Conservation (phyloP, 2,329 filamentous ascomycete genomes). For the Calonectria pteridis region DNA sequence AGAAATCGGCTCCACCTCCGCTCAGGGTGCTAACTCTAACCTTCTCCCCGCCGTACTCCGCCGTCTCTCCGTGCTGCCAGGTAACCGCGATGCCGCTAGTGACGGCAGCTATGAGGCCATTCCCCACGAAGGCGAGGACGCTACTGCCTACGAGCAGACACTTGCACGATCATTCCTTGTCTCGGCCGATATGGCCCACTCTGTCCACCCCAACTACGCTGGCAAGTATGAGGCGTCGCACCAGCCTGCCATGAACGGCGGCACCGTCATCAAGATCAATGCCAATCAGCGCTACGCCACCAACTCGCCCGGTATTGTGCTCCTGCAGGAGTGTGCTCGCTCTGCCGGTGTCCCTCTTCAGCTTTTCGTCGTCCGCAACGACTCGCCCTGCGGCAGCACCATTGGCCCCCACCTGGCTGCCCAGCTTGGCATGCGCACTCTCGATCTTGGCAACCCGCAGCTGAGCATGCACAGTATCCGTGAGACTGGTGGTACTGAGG, state of each 20-base stretch:
- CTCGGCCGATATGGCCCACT: constrained; percentile 98
- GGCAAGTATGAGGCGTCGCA: constrained; percentile 93
- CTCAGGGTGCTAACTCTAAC: constrained; percentile 94
- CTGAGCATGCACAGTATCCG: constrained; percentile 97
- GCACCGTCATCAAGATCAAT: constrained; percentile 97
- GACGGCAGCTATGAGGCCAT: constrained; percentile 70
- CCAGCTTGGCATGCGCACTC: constrained; percentile 85
- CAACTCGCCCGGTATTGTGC: constrained; percentile 93
- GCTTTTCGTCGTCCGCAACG: constrained; percentile 95
- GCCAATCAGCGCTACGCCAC: constrained; percentile 98
- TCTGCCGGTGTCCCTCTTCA: constrained; percentile 85
- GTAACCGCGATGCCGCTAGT: constrained; percentile 74
- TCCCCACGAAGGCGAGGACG: constrained; percentile 70
- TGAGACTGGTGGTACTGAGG: constrained; percentile 89
- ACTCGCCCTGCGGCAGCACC: constrained; percentile 93
- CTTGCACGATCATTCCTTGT: constrained; percentile 92
- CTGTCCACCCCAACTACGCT: constrained; percentile 94
- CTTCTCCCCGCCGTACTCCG: constrained; percentile 88
- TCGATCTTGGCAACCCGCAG: constrained; percentile 95
- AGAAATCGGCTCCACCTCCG: constrained; percentile 92
- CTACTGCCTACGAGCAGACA: constrained; percentile 93
- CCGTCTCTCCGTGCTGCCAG: constrained; percentile 84
- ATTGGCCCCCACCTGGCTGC: constrained; percentile 98
- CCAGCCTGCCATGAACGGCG: constrained; percentile 95
- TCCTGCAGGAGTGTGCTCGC: constrained; percentile 88